These are phyloP conservation scores for Exobasidium rhododendri DNA, from an alignment of 1,284 basidiomycete species.

Conservation along the genomic window DNA sequence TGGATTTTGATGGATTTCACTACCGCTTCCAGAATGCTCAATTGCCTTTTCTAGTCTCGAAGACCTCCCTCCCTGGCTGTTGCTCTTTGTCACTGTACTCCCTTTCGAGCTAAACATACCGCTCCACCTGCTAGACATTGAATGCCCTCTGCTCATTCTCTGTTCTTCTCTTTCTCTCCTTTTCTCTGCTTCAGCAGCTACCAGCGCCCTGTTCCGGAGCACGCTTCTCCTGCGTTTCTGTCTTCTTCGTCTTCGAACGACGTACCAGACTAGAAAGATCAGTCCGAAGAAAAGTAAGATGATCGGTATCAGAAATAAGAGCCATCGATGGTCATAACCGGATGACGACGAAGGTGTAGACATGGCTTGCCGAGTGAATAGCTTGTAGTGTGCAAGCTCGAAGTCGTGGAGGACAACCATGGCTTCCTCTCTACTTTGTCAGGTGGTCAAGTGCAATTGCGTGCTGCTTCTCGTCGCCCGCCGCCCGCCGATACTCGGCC, in stretches of 20 bases:
- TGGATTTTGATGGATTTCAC: too few species aligned
- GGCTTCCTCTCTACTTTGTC: conserved; percentile 15
- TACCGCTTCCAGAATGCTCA: not conserved
- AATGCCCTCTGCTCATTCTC: not conserved
- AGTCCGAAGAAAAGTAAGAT: conserved; percentile 4
- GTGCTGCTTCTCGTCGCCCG: too few species aligned
- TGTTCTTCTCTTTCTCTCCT: conserved; percentile 4
- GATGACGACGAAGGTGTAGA: not conserved
- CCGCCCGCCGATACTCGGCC: too few species aligned
- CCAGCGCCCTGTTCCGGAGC: conserved; percentile 8
- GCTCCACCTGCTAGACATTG: not conserved
- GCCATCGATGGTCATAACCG: conserved; percentile 19
- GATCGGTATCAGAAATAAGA: conserved; percentile 16
- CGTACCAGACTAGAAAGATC: not conserved
- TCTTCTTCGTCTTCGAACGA: not conserved
- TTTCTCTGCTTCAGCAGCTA: conserved; percentile 6
- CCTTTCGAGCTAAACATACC: not conserved
- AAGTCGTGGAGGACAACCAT: conserved; percentile 21
- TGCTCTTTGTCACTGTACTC: not conserved
- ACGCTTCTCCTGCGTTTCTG: not conserved
- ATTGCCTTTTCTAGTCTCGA: too few species aligned
- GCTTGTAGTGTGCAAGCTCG: conserved; percentile 1
- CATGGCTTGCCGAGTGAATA: conserved; percentile 16
- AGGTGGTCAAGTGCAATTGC: not conserved
- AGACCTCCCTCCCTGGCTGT: not conserved